Evolutionary conservation across 2,329 filamentous ascomycete genomes (phyloP).

Genomic region (Xylariaceae sp.): DNA sequence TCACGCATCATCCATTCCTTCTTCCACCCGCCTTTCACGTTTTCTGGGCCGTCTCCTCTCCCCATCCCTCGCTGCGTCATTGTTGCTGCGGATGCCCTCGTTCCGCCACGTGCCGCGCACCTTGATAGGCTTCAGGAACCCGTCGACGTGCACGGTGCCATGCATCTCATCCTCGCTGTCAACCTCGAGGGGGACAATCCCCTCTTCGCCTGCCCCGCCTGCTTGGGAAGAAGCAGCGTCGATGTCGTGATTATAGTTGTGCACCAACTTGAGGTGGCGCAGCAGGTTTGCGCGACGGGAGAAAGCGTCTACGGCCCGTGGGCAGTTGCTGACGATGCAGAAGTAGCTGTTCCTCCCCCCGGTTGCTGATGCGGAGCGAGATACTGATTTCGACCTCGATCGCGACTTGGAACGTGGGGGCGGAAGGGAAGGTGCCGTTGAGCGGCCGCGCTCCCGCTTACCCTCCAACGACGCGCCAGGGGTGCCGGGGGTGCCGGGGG

Average conservation of each 20-base stretch:
- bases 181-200: constrained; percentile 29
- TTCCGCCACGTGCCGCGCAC: constrained; percentile 44
- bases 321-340: constrained; percentile 36
- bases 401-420: neutral
- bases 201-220: no score
- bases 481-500: no score
- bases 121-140: constrained; percentile 56
- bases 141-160: constrained; percentile 63
- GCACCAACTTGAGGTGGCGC: constrained; percentile 39
- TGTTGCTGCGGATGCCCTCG: no score
- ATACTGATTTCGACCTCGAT: constrained; percentile 14
- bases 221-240: no score
- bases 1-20: constrained; percentile 8
- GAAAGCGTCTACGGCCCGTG: constrained; percentile 34
- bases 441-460: constrained; percentile 2
- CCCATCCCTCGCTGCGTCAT: constrained; percentile 14
- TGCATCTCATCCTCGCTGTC: constrained; percentile 48
- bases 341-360: constrained; percentile 17
- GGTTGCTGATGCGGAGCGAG: constrained; percentile 17
- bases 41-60: constrained; percentile 1
- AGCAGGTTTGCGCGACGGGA: constrained; percentile 30
- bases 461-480: no score
- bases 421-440: neutral
- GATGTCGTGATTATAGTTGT: no score
- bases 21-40: neutral